Evolutionary conservation across 2,329 filamentous ascomycete genomes (phyloP).

Genomic region (Venturia pyrina): DNA sequence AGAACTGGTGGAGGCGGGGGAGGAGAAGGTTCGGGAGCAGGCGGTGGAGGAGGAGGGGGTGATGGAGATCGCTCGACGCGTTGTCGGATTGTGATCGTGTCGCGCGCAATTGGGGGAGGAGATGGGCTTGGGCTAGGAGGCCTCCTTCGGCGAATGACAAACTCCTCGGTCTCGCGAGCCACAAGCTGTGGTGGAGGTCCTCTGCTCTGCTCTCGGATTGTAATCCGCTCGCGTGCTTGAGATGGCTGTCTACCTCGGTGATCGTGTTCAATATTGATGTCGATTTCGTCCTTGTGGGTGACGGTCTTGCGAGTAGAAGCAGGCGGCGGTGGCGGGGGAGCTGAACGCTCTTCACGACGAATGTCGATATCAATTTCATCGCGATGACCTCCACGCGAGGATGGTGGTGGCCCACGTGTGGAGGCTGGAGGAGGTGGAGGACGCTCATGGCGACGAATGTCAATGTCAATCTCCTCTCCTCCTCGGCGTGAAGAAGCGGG

Average conservation of each 20-base stretch:
- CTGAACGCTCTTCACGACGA: constrained; percentile 18
- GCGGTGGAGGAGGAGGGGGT: constrained; percentile 34
- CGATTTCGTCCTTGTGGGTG: constrained; percentile 25
- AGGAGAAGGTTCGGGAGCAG: constrained; percentile 43
- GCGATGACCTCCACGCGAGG: neutral
- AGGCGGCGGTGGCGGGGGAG: neutral
- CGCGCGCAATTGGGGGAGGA: constrained; percentile 25
- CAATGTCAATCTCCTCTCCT: constrained; percentile 40
- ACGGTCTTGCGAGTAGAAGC: constrained; percentile 22
- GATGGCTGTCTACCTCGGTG: constrained; percentile 9
- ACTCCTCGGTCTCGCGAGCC: constrained; percentile 31
- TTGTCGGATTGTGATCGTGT: constrained; percentile 36
- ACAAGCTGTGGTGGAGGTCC: constrained; percentile 25
- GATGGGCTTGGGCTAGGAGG: constrained; percentile 24
- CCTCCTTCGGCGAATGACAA: constrained; percentile 36
- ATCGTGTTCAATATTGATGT: constrained; percentile 16
- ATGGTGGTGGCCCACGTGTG: constrained; percentile 10
- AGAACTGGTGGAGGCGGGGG: constrained; percentile 40
- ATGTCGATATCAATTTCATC: constrained; percentile 10
- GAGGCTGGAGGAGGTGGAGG: constrained; percentile 17
- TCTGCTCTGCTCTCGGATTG: constrained; percentile 16
- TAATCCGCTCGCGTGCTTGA: constrained; percentile 14
- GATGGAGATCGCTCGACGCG: constrained; percentile 37
- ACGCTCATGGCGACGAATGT: constrained; percentile 25
- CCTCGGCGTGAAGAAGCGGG: constrained; percentile 25